Conservation (phyloP, 2,329 filamentous ascomycete genomes). For the Scedosporium apiospermum region DNA sequence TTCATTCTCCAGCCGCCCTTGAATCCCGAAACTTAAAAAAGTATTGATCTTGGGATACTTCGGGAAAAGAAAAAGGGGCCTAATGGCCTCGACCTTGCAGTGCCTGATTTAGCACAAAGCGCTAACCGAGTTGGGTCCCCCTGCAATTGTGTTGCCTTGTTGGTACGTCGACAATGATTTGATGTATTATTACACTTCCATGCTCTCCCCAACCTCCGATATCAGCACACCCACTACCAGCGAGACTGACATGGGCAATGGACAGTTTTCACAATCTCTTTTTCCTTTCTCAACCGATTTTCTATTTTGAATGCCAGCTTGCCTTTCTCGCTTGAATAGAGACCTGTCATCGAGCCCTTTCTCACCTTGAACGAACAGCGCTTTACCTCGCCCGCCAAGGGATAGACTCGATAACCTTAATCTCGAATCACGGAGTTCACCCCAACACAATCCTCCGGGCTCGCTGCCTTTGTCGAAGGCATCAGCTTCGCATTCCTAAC, state of each 20-base stretch:
- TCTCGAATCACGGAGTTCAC: neutral
- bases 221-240: neutral
- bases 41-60: neutral
- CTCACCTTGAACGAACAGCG: neutral
- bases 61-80: too few species aligned
- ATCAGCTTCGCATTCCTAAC: too few species aligned
- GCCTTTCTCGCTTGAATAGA: neutral
- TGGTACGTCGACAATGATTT: too few species aligned
- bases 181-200: too few species aligned
- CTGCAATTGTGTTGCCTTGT: neutral
- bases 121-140: neutral
- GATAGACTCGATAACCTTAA: neutral
- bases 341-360: neutral
- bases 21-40: neutral
- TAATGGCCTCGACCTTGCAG: too few species aligned
- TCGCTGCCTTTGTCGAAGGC: too few species aligned
- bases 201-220: neutral
- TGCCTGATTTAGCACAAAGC: too few species aligned
- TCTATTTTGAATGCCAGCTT: neutral
- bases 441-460: too few species aligned
- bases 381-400: neutral
- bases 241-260: neutral
- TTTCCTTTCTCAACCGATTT: neutral
- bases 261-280: neutral
- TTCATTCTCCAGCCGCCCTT: neutral